Base-by-base conservation (phyloP, 495 filamentous ascomycete species). In the Lasiosphaeris hirsuta region DNA sequence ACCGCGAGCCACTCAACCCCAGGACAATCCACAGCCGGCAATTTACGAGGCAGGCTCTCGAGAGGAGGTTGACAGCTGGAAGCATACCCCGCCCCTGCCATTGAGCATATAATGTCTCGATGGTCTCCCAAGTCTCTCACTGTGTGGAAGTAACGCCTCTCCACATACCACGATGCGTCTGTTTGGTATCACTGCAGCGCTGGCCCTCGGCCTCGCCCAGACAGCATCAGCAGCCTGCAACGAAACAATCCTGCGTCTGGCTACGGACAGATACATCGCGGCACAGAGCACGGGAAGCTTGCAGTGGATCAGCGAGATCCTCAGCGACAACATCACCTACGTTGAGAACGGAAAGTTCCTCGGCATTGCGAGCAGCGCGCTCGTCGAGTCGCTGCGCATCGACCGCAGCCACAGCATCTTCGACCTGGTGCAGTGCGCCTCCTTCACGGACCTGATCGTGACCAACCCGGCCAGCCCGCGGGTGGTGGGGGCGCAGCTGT, bases 251-350 rank as follows among this genome's bases (percentile, higher is more conserved):
- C 54, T 56, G 35, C 46, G 47, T 4, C 8, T 36, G 37, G 43
- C 46, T 6, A 38, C 44, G 0, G 54, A 46, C 10, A 62, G 61
- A 54, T 71, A 76, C 48, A 61, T 79, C 23, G 63, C 61, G 5
- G 73, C 75, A 0, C 74, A 78, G 57, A 70, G 64, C 8, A 60
- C 66, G 0, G 74, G 73, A 45, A 65, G 39, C 4, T 55, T 64
- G 45, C 10, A 17, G 8, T 54, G 70, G 23, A 37, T 63, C 18
- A 19, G 54, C 55, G 45, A 57, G 54, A 50, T 36, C 41, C 33
- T 66, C n/a, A 6, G 48, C 15, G 38, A 51, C 10, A 65, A 62
- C 35, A 45, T 35, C 35, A 65, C 60, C 3, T 52, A 58, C 38
- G 14, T 66, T 14, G 61, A 66, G 55, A 66, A 66, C 48, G 56